phyloP scores from a whole-genome alignment of 768 basidiomycete species.

The Clitopilus passeckerianus region DNA sequence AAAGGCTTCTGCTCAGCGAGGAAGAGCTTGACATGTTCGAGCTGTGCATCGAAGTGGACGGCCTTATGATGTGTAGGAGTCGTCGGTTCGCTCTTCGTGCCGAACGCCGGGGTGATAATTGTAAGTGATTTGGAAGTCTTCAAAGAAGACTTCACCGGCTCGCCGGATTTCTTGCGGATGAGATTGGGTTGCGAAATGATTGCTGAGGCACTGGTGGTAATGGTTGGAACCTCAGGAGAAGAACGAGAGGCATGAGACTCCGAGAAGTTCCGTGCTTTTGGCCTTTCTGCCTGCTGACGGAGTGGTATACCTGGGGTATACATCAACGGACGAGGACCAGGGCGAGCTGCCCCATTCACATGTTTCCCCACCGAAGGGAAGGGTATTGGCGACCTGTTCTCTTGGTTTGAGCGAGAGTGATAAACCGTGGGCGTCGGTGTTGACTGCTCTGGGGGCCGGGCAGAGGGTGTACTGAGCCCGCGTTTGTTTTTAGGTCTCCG shows the following conservation, averaged over 20 bases:
- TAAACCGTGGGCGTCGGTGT: slow-evolving; percentile 34
- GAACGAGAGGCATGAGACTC: slow-evolving; percentile 22
- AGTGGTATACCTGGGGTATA: slow-evolving; percentile 37
- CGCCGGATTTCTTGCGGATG: slow-evolving; percentile 90
- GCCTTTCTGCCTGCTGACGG: slow-evolving; percentile 21
- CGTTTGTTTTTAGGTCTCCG: slow-evolving; percentile 32
- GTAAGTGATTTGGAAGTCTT: slow-evolving; percentile 63
- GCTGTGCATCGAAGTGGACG: slow-evolving; percentile 88
- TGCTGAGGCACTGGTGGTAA: slow-evolving; percentile 17
- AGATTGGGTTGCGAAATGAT: slow-evolving; percentile 33
- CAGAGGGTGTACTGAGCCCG: slow-evolving; percentile 18
- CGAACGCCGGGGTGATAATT: slow-evolving; percentile 41
- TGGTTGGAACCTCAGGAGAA: slow-evolving; percentile 14
- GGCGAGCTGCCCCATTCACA: slow-evolving; percentile 23
- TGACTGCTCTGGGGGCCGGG: slow-evolving; percentile 33
- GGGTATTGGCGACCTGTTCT: slow-evolving; percentile 4
- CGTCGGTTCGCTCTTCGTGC: slow-evolving; percentile 70
- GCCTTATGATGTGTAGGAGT: slow-evolving; percentile 79
- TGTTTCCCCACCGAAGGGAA: slow-evolving; percentile 5
- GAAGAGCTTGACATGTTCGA: slow-evolving; percentile 95
- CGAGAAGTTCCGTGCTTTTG: slow-evolving; percentile 21
- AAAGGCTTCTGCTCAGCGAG: slow-evolving; percentile 92
- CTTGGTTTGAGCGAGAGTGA: slow-evolving; percentile 7
- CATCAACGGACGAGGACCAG: slow-evolving; percentile 24
- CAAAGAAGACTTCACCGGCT: slow-evolving; percentile 87